A percentile compares a stretch with the other conserved stretches of the same genome.
Evolutionary conservation across 345 rosid species (phyloP).

Genomic region (Euphorbia tirucalli): DNA sequence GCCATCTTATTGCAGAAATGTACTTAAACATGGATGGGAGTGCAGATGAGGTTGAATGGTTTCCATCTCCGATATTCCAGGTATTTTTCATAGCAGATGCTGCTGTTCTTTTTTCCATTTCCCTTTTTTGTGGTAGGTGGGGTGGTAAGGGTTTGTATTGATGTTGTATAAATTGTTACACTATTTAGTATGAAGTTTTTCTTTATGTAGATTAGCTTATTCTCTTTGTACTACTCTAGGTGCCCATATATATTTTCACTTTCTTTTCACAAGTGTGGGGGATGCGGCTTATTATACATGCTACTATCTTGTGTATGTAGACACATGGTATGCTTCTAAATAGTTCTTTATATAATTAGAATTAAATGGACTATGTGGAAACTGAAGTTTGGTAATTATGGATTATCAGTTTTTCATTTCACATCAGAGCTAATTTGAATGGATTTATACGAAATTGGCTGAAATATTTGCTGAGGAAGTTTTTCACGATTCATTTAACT

Average conservation of each 20-base stretch:
- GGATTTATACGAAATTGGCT: too few relatives aligned
- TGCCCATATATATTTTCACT: background rate
- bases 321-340: too few relatives aligned
- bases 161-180: background rate
- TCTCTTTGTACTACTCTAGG: background rate
- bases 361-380: background rate
- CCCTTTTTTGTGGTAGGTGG: background rate
- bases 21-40: slow-evolving; percentile 79
- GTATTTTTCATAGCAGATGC: slow-evolving; percentile 29
- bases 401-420: background rate
- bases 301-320: background rate
- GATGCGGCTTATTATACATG: background rate
- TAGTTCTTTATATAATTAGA: background rate
- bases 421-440: background rate
- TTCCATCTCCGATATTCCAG: slow-evolving; percentile 95
- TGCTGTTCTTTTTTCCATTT: background rate
- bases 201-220: background rate
- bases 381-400: background rate
- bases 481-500: background rate
- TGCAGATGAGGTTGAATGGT: slow-evolving; percentile 71
- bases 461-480: too few relatives aligned
- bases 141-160: background rate
- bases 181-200: background rate
- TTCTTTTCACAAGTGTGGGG: background rate
- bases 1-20: slow-evolving; percentile 88